A percentile compares a stretch with the other conserved stretches of the same genome.
Evolutionary conservation across 208 protist species (phyloP).

Genomic region (Herpetomonas tarakana): DNA sequence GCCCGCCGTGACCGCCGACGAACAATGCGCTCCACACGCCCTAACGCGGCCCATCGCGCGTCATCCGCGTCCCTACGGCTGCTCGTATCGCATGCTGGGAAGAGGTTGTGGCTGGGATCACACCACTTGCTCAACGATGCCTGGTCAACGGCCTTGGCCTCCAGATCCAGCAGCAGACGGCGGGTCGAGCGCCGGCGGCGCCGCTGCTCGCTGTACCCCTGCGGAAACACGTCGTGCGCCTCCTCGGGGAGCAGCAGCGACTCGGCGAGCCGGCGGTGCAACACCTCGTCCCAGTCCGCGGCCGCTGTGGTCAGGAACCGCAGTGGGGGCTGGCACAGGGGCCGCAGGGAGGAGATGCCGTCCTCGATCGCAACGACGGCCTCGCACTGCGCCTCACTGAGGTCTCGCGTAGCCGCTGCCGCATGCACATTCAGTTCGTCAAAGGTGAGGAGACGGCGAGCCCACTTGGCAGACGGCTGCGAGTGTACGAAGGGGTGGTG

Average conservation of each 20-base stretch:
- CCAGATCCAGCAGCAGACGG: neutral
- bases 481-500: constrained; percentile 57
- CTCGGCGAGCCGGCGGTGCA: constrained; percentile 48
- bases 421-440: neutral
- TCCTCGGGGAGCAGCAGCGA: constrained; percentile 53
- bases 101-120: constrained; percentile 20
- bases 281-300: constrained; percentile 54
- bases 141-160: neutral
- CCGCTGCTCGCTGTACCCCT: constrained; percentile 3
- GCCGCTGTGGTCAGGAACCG: constrained; percentile 43
- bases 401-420: constrained; percentile 8
- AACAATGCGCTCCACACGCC: constrained; percentile 37
- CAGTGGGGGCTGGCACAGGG: constrained; percentile 39
- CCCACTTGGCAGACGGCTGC: constrained; percentile 22
- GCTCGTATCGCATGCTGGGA: neutral
- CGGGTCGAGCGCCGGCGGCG: neutral
- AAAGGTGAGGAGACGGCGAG: neutral
- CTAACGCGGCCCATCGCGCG: constrained; percentile 7
- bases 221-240: constrained; percentile 59
- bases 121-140: constrained; percentile 20
- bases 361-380: constrained; percentile 22
- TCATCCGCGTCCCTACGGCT: neutral
- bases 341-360: constrained; percentile 27
- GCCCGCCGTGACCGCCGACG: constrained; percentile 47
- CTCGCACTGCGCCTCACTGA: neutral